A percentile compares a stretch with the other conserved stretches of the same genome.
Conservation (phyloP, 2,329 filamentous ascomycete species). For the Colletotrichum neosansevieriae region DNA sequence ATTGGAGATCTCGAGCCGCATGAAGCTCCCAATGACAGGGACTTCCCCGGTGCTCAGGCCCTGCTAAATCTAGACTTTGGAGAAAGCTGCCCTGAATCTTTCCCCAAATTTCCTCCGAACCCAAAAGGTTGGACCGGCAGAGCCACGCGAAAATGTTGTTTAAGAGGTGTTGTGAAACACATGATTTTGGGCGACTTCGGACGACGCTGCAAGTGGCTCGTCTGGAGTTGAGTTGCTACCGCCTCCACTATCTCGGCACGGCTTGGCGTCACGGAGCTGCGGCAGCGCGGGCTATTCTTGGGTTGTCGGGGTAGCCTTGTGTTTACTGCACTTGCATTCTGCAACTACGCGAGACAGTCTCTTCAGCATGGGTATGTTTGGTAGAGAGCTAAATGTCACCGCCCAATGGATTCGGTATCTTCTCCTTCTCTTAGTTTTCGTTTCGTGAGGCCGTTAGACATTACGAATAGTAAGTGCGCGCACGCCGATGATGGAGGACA, state of each 20-base stretch:
- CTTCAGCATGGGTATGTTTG: background rate
- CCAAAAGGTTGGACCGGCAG: conserved; percentile 12
- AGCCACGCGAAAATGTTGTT: conserved; percentile 7
- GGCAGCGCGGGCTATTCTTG: conserved; percentile 34
- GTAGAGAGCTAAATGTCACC: background rate
- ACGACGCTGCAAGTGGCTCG: conserved; percentile 18
- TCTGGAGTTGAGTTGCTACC: conserved; percentile 19
- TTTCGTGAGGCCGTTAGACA: conserved; percentile 9
- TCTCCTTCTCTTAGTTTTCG: background rate
- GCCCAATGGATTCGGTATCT: background rate
- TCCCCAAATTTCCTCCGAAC: background rate
- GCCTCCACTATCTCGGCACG: conserved; percentile 37
- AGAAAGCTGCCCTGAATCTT: background rate
- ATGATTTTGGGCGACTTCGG: conserved; percentile 8
- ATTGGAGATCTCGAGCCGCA: conserved; percentile 15
- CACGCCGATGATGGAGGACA: background rate
- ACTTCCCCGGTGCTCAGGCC: conserved; percentile 9
- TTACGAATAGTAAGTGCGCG: conserved; percentile 4
- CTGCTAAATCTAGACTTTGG: conserved; percentile 1
- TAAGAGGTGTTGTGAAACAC: conserved; percentile 10
- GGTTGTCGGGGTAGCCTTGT: conserved; percentile 1
- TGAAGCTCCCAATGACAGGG: conserved; percentile 10
- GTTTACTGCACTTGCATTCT: background rate
- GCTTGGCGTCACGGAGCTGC: conserved; percentile 39
- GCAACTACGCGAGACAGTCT: background rate